These are phyloP conservation scores for Fusarium solani-melongenae DNA, from an alignment of 2,329 filamentous ascomycete species.

Conservation along the genomic window DNA sequence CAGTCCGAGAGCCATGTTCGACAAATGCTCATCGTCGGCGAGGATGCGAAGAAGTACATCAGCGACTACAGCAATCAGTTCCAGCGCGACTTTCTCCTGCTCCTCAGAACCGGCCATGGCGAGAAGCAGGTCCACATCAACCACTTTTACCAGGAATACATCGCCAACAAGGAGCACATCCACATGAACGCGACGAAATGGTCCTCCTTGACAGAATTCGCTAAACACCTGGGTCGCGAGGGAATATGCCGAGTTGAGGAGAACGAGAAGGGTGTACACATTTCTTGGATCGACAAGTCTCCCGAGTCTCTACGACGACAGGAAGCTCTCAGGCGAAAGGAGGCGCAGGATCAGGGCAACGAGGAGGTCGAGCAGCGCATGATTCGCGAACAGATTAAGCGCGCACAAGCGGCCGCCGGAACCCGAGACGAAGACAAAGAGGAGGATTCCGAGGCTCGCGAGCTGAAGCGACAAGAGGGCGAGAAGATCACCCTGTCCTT, in stretches of 20 bases:
- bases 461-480: slow-evolving; percentile 72
- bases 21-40: slow-evolving; percentile 87
- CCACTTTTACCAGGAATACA: slow-evolving; percentile 95
- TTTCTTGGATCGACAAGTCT: slow-evolving; percentile 92
- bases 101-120: slow-evolving; percentile 85
- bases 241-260: slow-evolving; percentile 93
- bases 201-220: slow-evolving; percentile 89
- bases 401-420: slow-evolving; percentile 69
- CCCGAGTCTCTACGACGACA: slow-evolving; percentile 84
- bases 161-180: slow-evolving; percentile 85
- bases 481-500: slow-evolving; percentile 81
- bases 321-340: slow-evolving; percentile 84
- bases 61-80: slow-evolving; percentile 87
- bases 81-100: slow-evolving; percentile 78
- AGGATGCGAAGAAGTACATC: slow-evolving; percentile 87
- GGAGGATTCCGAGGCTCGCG: slow-evolving; percentile 55
- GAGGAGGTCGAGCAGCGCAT: slow-evolving; percentile 88
- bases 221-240: slow-evolving; percentile 85
- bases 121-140: slow-evolving; percentile 92
- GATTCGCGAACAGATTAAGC: slow-evolving; percentile 84
- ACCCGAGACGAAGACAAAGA: slow-evolving; percentile 54
- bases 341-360: slow-evolving; percentile 88
- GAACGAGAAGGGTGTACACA: slow-evolving; percentile 83
- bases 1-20: slow-evolving; percentile 88
- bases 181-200: slow-evolving; percentile 96